Evolutionary conservation across 805 yeast species (phyloP).

Genomic region (Metschnikowia reukaufii): DNA sequence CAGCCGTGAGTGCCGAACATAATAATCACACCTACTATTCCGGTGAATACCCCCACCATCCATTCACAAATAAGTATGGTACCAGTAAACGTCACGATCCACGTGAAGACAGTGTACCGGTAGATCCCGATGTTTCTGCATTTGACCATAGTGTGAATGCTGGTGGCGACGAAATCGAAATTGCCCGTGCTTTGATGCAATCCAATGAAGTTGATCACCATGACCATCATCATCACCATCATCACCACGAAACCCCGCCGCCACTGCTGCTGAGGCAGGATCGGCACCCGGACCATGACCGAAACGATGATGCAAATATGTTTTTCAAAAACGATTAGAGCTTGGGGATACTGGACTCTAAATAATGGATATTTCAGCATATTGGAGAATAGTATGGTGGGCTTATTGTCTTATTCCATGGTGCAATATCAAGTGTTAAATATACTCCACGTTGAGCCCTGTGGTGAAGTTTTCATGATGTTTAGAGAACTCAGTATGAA

Average conservation of each 20-base stretch:
- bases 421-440: too few species aligned
- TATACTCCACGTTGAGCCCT: too few species aligned
- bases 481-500: too few species aligned
- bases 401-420: too few species aligned
- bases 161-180: slow-evolving; percentile 58
- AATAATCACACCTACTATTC: slow-evolving; percentile 20
- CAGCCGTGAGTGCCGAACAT: slow-evolving; percentile 27
- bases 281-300: slow-evolving; percentile 3
- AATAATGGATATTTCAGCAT: too few species aligned
- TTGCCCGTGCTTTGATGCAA: slow-evolving; percentile 64
- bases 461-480: too few species aligned
- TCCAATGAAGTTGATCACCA: slow-evolving; percentile 45
- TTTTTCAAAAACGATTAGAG: slow-evolving; percentile 15
- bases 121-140: slow-evolving; percentile 58
- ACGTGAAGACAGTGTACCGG: slow-evolving; percentile 41
- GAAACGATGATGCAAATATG: slow-evolving; percentile 19
- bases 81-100: slow-evolving; percentile 7
- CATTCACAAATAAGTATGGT: slow-evolving; percentile 13
- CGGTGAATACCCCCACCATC: slow-evolving; percentile 13
- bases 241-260: not conserved
- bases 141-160: slow-evolving; percentile 27
- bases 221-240: not conserved
- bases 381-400: too few species aligned
- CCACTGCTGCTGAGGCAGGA: too few species aligned
- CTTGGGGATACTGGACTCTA: too few species aligned